phyloP scores from a whole-genome alignment of 176 grass and related monocot species.

The Bothriochloa decipiens region DNA sequence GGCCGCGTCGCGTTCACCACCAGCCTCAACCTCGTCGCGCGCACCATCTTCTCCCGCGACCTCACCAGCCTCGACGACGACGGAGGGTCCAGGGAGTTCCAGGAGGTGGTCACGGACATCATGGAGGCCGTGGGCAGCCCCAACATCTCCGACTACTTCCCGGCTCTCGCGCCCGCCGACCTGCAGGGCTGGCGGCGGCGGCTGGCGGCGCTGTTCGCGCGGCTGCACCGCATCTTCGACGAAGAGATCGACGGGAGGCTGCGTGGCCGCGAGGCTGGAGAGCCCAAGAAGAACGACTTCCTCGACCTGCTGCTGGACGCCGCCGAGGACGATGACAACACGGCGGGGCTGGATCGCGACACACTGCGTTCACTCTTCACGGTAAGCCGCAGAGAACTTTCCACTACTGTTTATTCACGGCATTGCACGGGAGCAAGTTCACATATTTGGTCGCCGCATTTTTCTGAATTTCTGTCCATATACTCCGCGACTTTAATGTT shows the following conservation, averaged over 20 bases:
- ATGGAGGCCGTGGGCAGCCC: conserved; percentile 30
- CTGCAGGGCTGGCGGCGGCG: conserved; percentile 48
- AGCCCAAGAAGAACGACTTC: conserved; percentile 34
- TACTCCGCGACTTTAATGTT: too few relatives aligned
- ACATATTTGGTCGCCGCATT: too few relatives aligned
- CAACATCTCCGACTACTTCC: conserved; percentile 66
- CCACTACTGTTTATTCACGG: background rate
- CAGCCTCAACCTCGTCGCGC: conserved; percentile 43
- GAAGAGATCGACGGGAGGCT: conserved; percentile 46
- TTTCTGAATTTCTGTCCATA: too few relatives aligned
- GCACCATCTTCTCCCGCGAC: conserved; percentile 52
- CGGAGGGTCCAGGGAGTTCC: conserved; percentile 10
- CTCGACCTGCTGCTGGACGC: conserved; percentile 47
- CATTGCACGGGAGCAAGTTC: background rate
- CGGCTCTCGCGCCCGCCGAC: conserved; percentile 44
- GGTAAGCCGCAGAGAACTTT: conserved; percentile 6
- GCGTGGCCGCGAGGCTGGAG: background rate
- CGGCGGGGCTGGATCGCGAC: conserved; percentile 34
- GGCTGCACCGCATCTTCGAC: conserved; percentile 42
- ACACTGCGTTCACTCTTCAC: conserved; percentile 39
- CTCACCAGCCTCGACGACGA: conserved; percentile 40
- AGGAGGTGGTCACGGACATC: conserved; percentile 35
- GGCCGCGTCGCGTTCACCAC: conserved; percentile 49
- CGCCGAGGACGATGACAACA: conserved; percentile 1
- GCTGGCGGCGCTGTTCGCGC: background rate